Percentiles rank a stretch among this genome's conserved stretches.
phyloP scores from a whole-genome alignment of 345 rosid genomes.

The Combretum micranthum region DNA sequence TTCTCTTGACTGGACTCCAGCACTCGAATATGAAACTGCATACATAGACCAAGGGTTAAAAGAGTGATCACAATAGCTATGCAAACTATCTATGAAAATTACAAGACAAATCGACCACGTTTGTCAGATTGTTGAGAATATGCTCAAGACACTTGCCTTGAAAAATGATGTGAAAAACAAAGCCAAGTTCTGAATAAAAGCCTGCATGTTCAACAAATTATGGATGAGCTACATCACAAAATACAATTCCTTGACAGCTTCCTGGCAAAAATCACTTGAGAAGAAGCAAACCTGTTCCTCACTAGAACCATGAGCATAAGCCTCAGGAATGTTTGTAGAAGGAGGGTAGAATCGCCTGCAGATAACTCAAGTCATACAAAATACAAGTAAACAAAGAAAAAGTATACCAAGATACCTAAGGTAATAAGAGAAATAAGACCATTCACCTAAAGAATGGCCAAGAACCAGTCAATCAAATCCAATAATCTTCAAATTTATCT shows the following conservation, averaged over 20 bases:
- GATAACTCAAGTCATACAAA: constrained; percentile 3
- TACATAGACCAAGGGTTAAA: constrained; percentile 1
- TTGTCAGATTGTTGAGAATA: not conserved
- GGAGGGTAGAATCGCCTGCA: constrained; percentile 75
- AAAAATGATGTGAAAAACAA: constrained; percentile 93
- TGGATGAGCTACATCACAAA: not conserved
- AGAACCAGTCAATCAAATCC: not conserved
- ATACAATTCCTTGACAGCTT: not conserved
- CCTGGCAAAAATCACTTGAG: constrained; percentile 7
- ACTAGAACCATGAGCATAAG: constrained; percentile 72
- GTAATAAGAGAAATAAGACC: not conserved
- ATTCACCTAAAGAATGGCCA: not conserved
- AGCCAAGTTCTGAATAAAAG: constrained; percentile 97
- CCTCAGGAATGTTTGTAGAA: constrained; percentile 81
- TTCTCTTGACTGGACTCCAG: constrained; percentile 71
- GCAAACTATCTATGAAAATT: not conserved
- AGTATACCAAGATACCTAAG: constrained; percentile 5
- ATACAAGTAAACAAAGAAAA: not conserved
- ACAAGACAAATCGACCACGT: not conserved
- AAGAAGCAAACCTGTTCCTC: constrained; percentile 70
- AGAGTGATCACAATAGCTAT: not conserved
- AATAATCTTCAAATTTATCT: not conserved
- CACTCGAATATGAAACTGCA: constrained; percentile 82
- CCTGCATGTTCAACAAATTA: constrained; percentile 38
- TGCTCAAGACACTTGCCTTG: constrained; percentile 45